Base-by-base conservation (phyloP, 1,284 basidiomycete genomes). In the Ceratobasidium sp. region DNA sequence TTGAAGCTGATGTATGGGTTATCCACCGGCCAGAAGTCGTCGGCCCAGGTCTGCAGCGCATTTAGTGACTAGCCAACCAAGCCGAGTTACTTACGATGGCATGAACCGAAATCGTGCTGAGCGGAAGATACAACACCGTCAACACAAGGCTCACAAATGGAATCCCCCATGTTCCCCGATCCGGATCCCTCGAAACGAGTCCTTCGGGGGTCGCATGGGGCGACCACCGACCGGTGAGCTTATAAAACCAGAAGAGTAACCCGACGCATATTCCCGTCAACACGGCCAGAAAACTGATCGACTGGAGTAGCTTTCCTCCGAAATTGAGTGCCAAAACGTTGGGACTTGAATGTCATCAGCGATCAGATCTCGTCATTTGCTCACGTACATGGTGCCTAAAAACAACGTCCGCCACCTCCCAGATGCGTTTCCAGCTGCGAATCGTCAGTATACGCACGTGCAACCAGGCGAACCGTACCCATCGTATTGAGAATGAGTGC, bases 241-340 rank as follows among this genome's bases (percentile, higher is more conserved):
- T 81, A 74, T 82, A 80, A 73, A 90, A 90, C 69, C 81, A 81
- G 74, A 80, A 87, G 5, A 90, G 79, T 17, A 90, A 77, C 17
- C 79, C 73, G 1, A 82, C 79, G n/a, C 84, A 79, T 34, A 89
- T 76, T 22, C 76, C 72, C 81, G 88, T 84, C 72, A 88, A 84
- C 34, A 86, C 75, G 15, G 83, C 56, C 13, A 90, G 81, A 70
- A 87, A 83, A 27, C 86, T 73, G 5, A 89, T 55, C 0, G 85
- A 86, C 74, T 85, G 82, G 22, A 80, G 77, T 13, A 86, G 75
- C 1, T 84, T 83, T 0, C 85, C 82, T 0, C 83, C 84, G 67
- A 90, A 86, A 75, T 90, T 90, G 53, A 90, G 79, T 5, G 89
- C 88, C 29, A 91, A 78, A 17, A 90, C 75, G 72, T 90, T 90